A percentile compares a stretch with the other conserved stretches of the same genome.
These are phyloP conservation scores for Lactifluus volemus DNA, from an alignment of 768 basidiomycete species.

Conservation along the genomic window DNA sequence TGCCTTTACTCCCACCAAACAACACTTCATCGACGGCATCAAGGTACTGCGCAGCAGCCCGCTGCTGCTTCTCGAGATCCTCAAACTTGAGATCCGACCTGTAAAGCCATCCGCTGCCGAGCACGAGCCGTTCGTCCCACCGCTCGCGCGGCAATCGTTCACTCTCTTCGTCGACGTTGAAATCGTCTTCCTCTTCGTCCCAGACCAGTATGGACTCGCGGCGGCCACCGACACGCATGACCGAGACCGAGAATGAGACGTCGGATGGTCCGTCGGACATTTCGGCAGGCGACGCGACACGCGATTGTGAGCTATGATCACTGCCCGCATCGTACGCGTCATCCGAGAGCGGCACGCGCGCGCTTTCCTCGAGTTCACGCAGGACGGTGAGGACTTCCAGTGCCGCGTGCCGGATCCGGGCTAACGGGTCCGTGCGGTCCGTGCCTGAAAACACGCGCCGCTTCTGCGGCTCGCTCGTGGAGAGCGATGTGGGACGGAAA, in stretches of 20 bases:
- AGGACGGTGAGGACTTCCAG: slow-evolving; percentile 78
- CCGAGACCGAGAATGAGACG: slow-evolving; percentile 56
- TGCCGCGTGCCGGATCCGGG: slow-evolving; percentile 64
- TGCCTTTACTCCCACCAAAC: slow-evolving; percentile 51
- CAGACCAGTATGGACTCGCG: slow-evolving; percentile 65
- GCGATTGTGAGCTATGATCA: slow-evolving; percentile 42
- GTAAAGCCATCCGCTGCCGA: slow-evolving; percentile 81
- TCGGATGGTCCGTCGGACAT: slow-evolving; percentile 34
- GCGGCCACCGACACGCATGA: slow-evolving; percentile 60
- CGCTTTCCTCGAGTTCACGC: slow-evolving; percentile 70
- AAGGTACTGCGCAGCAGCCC: slow-evolving; percentile 51
- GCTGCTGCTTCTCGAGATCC: slow-evolving; percentile 49
- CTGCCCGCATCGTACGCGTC: slow-evolving; percentile 79
- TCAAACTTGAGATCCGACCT: slow-evolving; percentile 49
- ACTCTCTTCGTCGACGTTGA: slow-evolving; percentile 38
- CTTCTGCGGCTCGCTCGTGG: slow-evolving; percentile 29
- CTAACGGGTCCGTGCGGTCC: slow-evolving; percentile 48
- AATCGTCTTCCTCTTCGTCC: slow-evolving; percentile 55
- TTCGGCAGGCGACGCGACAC: slow-evolving; percentile 35
- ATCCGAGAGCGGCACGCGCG: slow-evolving; percentile 66
- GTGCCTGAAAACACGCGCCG: slow-evolving; percentile 28
- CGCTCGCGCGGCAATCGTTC: slow-evolving; percentile 46
- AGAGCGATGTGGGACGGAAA: slow-evolving; percentile 46
- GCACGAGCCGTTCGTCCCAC: slow-evolving; percentile 76
- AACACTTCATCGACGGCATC: slow-evolving; percentile 75